Evolutionary conservation across 2,329 filamentous ascomycete genomes (phyloP).

Genomic region (Penicillium sp.): DNA sequence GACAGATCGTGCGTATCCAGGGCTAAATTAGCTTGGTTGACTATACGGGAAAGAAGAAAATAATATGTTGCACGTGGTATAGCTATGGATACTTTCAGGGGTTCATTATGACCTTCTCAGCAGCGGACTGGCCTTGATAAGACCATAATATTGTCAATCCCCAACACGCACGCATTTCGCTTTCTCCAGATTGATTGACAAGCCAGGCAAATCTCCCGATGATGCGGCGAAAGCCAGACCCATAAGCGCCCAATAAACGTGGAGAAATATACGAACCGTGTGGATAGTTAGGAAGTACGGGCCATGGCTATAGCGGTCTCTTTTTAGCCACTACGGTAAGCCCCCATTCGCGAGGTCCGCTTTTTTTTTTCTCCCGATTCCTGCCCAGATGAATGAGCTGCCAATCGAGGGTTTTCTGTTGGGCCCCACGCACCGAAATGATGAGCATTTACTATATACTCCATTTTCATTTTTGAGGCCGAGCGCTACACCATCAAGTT

Average conservation of each 20-base stretch:
- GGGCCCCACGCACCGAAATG: background rate
- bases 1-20: constrained; percentile 6
- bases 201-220: constrained; percentile 14
- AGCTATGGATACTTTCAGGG: background rate
- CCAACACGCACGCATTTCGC: background rate
- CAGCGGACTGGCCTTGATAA: constrained; percentile 5
- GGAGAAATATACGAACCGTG: constrained; percentile 19
- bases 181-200: constrained; percentile 19
- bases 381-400: background rate
- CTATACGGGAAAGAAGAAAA: background rate
- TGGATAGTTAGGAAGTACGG: constrained; percentile 22
- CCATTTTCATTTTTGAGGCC: background rate
- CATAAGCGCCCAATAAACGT: constrained; percentile 24
- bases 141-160: background rate
- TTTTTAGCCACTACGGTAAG: constrained; percentile 24
- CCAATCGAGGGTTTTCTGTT: background rate
- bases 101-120: background rate
- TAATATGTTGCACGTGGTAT: background rate
- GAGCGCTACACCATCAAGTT: background rate
- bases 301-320: constrained; percentile 26
- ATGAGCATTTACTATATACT: background rate
- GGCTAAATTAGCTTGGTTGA: background rate
- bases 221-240: constrained; percentile 18
- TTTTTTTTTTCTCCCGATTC: background rate
- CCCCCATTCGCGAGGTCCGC: constrained; percentile 19